Evolutionary conservation across 148 eudicot species (phyloP).

Genomic region (Chenopodium quinoa): DNA sequence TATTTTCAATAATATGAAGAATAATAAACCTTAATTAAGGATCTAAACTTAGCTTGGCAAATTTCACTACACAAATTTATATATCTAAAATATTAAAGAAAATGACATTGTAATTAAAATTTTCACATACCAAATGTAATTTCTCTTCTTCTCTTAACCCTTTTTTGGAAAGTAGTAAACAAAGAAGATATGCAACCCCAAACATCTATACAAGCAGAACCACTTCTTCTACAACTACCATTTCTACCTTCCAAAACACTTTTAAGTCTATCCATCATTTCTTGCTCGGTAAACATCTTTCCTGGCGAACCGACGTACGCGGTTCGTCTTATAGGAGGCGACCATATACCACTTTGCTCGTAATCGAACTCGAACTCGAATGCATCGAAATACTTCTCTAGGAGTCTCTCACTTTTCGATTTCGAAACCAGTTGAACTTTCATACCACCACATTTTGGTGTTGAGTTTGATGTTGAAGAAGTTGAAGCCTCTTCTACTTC

Average conservation of each 20-base stretch:
- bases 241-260: conserved; percentile 33
- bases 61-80: neutral
- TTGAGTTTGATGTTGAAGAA: conserved; percentile 19
- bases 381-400: conserved; percentile 49
- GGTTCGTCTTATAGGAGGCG: conserved; percentile 48
- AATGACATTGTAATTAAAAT: conserved; percentile 7
- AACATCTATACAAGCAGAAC: conserved; percentile 35
- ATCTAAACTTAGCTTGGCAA: neutral
- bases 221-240: conserved; percentile 23
- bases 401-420: conserved; percentile 45
- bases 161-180: conserved; percentile 32
- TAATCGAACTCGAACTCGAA: conserved; percentile 56
- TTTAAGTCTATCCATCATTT: conserved; percentile 38
- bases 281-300: conserved; percentile 29
- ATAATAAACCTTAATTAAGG: neutral
- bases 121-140: conserved; percentile 29
- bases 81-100: neutral
- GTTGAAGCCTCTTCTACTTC: conserved; percentile 19
- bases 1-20: neutral
- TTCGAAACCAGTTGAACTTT: conserved; percentile 44
- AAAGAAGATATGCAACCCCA: conserved; percentile 33
- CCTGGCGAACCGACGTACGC: conserved; percentile 38
- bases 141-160: conserved; percentile 31
- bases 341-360: conserved; percentile 55
- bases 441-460: conserved; percentile 22